Conservation (phyloP, 2,329 filamentous ascomycete species). For the Passalora sequoiae region DNA sequence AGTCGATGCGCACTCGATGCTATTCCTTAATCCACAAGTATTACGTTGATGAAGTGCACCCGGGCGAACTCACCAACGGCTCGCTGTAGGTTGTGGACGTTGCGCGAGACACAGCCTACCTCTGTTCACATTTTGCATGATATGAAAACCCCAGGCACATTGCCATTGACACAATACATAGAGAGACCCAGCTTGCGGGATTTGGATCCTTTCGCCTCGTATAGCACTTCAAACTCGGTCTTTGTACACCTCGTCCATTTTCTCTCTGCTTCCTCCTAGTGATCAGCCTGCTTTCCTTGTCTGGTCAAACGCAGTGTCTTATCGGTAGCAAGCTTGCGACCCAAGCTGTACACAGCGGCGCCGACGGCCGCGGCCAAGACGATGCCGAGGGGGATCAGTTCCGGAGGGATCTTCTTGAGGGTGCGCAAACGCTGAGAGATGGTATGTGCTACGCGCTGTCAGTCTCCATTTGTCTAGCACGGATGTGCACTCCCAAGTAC, state of each 20-base stretch:
- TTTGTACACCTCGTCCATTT: constrained; percentile 1
- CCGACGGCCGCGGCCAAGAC: constrained; percentile 72
- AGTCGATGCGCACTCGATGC: no score
- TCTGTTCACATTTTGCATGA: no score
- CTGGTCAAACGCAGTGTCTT: constrained; percentile 85
- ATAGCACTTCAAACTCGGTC: neutral
- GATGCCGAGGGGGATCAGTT: constrained; percentile 87
- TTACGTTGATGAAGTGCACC: no score
- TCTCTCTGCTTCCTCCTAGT: constrained; percentile 13
- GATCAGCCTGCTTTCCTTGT: constrained; percentile 47
- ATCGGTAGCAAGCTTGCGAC: constrained; percentile 78
- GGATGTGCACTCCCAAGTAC: constrained; percentile 40
- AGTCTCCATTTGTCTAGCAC: no score
- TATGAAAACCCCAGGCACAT: no score
- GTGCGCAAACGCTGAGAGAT: constrained; percentile 90
- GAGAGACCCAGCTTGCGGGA: neutral
- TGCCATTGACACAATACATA: constrained; percentile 4
- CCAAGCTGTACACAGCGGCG: constrained; percentile 76
- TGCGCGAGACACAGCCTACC: no score
- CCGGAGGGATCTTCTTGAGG: constrained; percentile 83
- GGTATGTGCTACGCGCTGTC: constrained; percentile 86
- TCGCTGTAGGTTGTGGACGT: no score
- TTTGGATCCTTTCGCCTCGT: neutral
- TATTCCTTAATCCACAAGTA: no score
- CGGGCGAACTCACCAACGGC: no score